Evolutionary conservation across 345 rosid species (phyloP), one percentile per base, ranked within the genome.

Genomic region (Gossypium australe): DNA sequence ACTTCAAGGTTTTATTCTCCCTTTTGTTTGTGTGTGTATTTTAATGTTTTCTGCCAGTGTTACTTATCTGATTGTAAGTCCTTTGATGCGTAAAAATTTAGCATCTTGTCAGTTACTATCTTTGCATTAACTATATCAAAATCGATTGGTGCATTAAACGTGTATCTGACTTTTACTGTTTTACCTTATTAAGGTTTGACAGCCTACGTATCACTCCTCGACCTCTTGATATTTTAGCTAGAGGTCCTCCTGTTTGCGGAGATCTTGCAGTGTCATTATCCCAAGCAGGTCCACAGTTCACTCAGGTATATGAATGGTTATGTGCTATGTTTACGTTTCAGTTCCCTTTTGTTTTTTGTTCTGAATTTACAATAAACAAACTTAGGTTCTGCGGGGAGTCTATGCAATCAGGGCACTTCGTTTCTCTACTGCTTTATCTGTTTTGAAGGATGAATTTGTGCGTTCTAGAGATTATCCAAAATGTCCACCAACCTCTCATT

Each of bases 381-480:
- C 74, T 61, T 81, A 93, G 99, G 97, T 91, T 16, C 79, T 93
- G 76, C 94, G 97, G 51, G 91, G 99, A 76, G 72, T 86, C 69
- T 95, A 95, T 81, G 96, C 94, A 41, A 87, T 90, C 84, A 90
- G 86, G 79, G 98, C 99, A 72, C 99, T 95, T 65, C 92, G 94
- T 60, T 93, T 93, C 84, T 85, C 97, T 73, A 88, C 97, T 43
- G 94, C 99, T 75, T 82, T 95, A 83, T 89, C 96, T 14, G 97
- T 90, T 73, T 78, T 95, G 78, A 95, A 93, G 84, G 98, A 93
- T 70, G 99, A 95, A 79, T 93, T 95, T 81, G 79, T 90, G 82
- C 96, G 98, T n/a, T 95, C 99, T 48, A 88, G 99, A 89, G 96
- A 93, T 86, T 91, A 95, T 84, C 99, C 99, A 79, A 91, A 93